Base-by-base conservation (phyloP, 352 stramenopile species). In the Phytophthora quininea region DNA sequence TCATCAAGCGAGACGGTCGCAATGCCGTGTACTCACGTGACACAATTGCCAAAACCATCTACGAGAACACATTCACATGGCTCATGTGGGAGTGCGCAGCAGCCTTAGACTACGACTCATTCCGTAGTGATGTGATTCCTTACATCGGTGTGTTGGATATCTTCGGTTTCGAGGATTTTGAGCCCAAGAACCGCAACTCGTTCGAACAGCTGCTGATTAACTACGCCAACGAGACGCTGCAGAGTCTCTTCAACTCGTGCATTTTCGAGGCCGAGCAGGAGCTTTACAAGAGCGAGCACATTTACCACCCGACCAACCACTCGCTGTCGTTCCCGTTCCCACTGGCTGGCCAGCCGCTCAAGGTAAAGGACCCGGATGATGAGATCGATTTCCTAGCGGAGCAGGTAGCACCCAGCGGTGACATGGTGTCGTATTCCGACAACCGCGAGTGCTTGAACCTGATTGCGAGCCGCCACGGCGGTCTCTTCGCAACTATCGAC, bases 191-290 rank as follows among this genome's bases (percentile, higher is more conserved):
- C 64, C 84, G 78, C 55, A 98, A 98, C 74, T 95, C 82, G 47
- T 97, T 97, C 52, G 92, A 98, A 71, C 92, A 98, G 65, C 54
- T 98, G 33, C 78, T 95, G 24, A 98, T 98, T 77, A 98, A 98
- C 76, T 98, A 96, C 74, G 88, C 89, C 31, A 98, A 98, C 68
- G 92, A 98, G 58, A 91, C 88, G 50, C 73, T 98, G 15, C 92
- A 97, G 68, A 91, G 83, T 58, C 76, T 95, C 1, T 98, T 98
- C 69, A 98, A 97, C 63, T 66, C 87, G 7, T 93, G 91, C 58
- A 89, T 95, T 46, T 96, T 96, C 40, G 87, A 93, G 43, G 77
- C 89, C 0, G 89, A 96, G 55, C 87, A 96, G 69, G 85, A 90
- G 53, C 71, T 93, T 33, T 96, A 96, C 75, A 82, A 76, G 31